Conservation (phyloP, 164 flowering plant species). For the Stephania japonica region DNA sequence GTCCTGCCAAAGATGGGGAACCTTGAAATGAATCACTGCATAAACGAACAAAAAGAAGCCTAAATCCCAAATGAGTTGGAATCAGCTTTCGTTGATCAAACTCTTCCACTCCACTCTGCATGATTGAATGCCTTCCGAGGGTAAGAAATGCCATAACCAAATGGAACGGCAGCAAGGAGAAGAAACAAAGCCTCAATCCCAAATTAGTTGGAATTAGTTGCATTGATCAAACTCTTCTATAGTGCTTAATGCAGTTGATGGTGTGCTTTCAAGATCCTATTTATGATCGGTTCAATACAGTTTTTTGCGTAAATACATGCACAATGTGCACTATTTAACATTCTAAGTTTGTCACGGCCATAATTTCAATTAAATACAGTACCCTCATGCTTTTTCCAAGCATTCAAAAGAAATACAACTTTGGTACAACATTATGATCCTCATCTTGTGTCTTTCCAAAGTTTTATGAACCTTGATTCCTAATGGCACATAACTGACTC, state of each 20-base stretch:
- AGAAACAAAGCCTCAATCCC: too few relatives aligned
- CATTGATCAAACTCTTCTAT: too few relatives aligned
- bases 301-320: constrained; percentile 13
- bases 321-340: not conserved
- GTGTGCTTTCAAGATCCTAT: too few relatives aligned
- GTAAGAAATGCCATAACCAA: too few relatives aligned
- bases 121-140: too few relatives aligned
- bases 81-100: too few relatives aligned
- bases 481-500: not conserved
- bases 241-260: too few relatives aligned
- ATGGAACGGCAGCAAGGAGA: not conserved
- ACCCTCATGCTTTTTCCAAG: not conserved
- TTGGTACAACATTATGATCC: not conserved
- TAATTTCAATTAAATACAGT: not conserved
- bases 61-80: not conserved
- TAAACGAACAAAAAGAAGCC: not conserved
- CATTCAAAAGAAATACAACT: not conserved
- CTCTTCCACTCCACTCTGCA: too few relatives aligned
- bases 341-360: not conserved
- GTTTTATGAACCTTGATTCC: not conserved
- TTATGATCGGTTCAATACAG: not conserved
- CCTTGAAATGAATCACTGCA: not conserved
- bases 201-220: too few relatives aligned
- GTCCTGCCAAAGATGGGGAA: not conserved
- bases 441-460: not conserved